These are phyloP conservation scores for Cryptococcus maquisensis DNA, from an alignment of 1,284 basidiomycete genomes.

Conservation along the genomic window DNA sequence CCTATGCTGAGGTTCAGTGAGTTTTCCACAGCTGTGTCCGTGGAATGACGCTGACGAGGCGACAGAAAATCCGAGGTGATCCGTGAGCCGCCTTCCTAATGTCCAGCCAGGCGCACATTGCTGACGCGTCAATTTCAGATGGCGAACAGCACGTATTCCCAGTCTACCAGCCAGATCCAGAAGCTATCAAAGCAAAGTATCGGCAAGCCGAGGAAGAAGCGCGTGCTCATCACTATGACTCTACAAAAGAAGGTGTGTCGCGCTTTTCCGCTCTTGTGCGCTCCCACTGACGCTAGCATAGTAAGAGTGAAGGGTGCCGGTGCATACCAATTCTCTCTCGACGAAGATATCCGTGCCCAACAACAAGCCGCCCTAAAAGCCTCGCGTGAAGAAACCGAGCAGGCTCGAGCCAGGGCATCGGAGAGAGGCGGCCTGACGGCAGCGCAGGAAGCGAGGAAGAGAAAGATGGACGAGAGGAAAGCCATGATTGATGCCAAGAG, in stretches of 20 bases:
- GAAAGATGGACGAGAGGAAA: constrained; percentile 74
- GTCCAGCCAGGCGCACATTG: neutral
- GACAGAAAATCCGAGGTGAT: constrained; percentile 59
- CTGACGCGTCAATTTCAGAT: constrained; percentile 32
- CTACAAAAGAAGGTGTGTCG: constrained; percentile 62
- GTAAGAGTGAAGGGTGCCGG: constrained; percentile 78
- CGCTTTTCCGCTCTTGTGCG: neutral
- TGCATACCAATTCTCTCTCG: constrained; percentile 80
- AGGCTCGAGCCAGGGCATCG: constrained; percentile 54
- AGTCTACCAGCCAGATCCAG: constrained; percentile 74
- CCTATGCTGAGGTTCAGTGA: constrained; percentile 46
- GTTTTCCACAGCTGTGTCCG: constrained; percentile 9
- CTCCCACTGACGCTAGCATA: constrained; percentile 5
- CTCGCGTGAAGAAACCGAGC: constrained; percentile 67
- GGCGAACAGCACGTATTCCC: constrained; percentile 78
- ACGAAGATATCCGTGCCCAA: constrained; percentile 65
- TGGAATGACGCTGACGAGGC: neutral
- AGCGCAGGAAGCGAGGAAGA: constrained; percentile 68
- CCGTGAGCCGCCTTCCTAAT: constrained; percentile 42
- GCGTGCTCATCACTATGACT: constrained; percentile 74
- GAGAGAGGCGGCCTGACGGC: constrained; percentile 23
- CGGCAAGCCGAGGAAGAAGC: constrained; percentile 67
- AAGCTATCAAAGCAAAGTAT: constrained; percentile 71
- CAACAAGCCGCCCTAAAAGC: constrained; percentile 75
- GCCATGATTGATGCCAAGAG: constrained; percentile 74